Evolutionary conservation across 768 basidiomycete species (phyloP).

Genomic region (Pisolithus tinctorius): DNA sequence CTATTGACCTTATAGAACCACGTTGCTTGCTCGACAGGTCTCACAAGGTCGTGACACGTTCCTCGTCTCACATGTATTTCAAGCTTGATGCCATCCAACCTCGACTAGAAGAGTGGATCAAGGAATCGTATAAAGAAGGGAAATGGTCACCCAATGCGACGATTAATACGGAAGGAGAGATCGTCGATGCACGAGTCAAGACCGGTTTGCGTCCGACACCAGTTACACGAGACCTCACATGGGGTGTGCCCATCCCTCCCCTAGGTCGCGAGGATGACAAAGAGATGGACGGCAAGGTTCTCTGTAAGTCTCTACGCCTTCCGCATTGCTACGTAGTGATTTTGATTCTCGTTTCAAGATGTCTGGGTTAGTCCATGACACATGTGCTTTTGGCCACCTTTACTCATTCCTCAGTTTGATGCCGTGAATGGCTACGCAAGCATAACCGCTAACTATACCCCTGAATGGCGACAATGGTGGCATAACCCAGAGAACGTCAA

Average conservation of each 20-base stretch:
- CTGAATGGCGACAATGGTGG: slow-evolving; percentile 98
- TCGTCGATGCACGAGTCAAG: slow-evolving; percentile 85
- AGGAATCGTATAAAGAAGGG: slow-evolving; percentile 67
- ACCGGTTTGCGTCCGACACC: slow-evolving; percentile 83
- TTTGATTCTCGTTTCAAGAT: slow-evolving; percentile 40
- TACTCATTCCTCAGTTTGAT: slow-evolving; percentile 63
- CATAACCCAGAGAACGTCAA: slow-evolving; percentile 82
- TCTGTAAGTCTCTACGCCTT: slow-evolving; percentile 58
- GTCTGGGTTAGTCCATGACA: slow-evolving; percentile 70
- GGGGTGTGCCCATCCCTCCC: slow-evolving; percentile 92
- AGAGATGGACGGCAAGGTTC: slow-evolving; percentile 90
- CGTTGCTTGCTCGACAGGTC: slow-evolving; percentile 82
- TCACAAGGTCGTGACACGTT: slow-evolving; percentile 68
- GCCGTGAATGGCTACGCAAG: slow-evolving; percentile 96
- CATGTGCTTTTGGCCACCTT: slow-evolving; percentile 1
- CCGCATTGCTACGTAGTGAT: neutral
- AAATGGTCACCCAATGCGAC: slow-evolving; percentile 93
- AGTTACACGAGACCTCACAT: slow-evolving; percentile 87
- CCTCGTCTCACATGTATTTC: slow-evolving; percentile 89
- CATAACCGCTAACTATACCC: slow-evolving; percentile 92
- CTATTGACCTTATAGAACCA: slow-evolving; percentile 91
- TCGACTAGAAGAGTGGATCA: slow-evolving; percentile 82
- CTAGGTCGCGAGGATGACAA: slow-evolving; percentile 63
- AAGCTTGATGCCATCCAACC: slow-evolving; percentile 80
- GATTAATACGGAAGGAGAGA: slow-evolving; percentile 79